Evolutionary conservation across 805 yeast genomes (phyloP).

Genomic region (Osmozyma mogii): DNA sequence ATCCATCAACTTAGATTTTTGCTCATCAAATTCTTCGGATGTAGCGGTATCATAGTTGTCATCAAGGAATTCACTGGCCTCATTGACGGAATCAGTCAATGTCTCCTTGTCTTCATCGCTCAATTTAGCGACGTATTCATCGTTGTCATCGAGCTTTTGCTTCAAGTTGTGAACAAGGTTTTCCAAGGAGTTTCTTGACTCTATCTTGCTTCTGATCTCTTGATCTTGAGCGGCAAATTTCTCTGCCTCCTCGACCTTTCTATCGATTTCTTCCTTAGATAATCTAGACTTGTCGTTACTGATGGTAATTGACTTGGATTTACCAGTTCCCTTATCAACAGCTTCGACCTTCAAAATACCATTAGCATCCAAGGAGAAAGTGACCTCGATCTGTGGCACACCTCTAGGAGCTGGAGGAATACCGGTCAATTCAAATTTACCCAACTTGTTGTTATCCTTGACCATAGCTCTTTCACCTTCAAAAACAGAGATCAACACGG

Average conservation of each 20-base stretch:
- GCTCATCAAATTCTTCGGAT: constrained; percentile 89
- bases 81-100: constrained; percentile 7
- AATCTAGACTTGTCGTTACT: constrained; percentile 93
- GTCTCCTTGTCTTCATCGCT: constrained; percentile 3
- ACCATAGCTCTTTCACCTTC: constrained; percentile 97
- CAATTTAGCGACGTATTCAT: constrained; percentile 1
- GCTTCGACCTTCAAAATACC: constrained; percentile 85
- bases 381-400: constrained; percentile 83
- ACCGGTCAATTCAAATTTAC: constrained; percentile 79
- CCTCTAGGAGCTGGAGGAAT: constrained; percentile 92
- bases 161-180: constrained; percentile 79
- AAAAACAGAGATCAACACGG: constrained; percentile 86
- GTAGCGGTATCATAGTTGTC: constrained; percentile 81
- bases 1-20: constrained; percentile 71
- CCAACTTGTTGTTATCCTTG: constrained; percentile 84
- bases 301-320: constrained; percentile 82
- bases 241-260: constrained; percentile 97
- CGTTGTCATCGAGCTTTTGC: constrained; percentile 23
- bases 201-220: constrained; percentile 73
- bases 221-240: constrained; percentile 89
- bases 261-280: constrained; percentile 88
- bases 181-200: constrained; percentile 81
- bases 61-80: constrained; percentile 24
- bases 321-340: constrained; percentile 91
- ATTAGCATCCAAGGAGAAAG: constrained; percentile 81